These are phyloP conservation scores for Capronia coronata DNA, from an alignment of 2,329 filamentous ascomycete genomes.

Conservation along the genomic window DNA sequence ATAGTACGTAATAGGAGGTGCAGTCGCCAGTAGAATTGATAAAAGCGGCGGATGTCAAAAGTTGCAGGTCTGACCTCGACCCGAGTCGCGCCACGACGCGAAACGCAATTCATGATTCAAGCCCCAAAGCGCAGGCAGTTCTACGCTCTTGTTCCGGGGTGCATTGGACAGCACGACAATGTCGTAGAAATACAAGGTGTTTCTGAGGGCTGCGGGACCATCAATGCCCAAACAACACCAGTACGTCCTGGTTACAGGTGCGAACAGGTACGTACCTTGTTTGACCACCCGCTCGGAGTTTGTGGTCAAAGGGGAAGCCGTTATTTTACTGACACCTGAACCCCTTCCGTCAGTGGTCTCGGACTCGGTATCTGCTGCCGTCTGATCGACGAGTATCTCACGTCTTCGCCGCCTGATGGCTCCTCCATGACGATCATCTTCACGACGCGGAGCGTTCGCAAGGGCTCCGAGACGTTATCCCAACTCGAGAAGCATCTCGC, in stretches of 20 bases:
- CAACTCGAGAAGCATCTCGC: slow-evolving; percentile 59
- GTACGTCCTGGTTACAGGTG: slow-evolving; percentile 69
- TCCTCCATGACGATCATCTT: slow-evolving; percentile 68
- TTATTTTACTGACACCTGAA: slow-evolving; percentile 29
- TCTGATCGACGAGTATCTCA: slow-evolving; percentile 82
- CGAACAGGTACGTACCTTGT: slow-evolving; percentile 75
- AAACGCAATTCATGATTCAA: background rate
- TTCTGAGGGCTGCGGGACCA: background rate
- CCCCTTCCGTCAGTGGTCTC: slow-evolving; percentile 58
- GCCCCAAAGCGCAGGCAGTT: no score
- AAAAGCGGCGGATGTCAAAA: no score
- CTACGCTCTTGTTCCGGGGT: no score
- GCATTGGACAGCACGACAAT: background rate
- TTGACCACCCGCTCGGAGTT: background rate
- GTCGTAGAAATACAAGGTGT: background rate
- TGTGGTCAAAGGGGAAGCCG: background rate
- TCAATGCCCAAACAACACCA: slow-evolving; percentile 1
- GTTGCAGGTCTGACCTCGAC: no score
- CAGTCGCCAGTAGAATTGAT: no score
- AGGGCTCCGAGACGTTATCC: slow-evolving; percentile 65
- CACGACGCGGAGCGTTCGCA: slow-evolving; percentile 69
- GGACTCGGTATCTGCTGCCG: slow-evolving; percentile 78
- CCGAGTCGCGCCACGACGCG: background rate
- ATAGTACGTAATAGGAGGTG: no score
- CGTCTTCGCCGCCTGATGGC: slow-evolving; percentile 43